A percentile compares a stretch with the other conserved stretches of the same genome.
Evolutionary conservation across 2,329 filamentous ascomycete species (phyloP).

Genomic region (Neonectria punicea): DNA sequence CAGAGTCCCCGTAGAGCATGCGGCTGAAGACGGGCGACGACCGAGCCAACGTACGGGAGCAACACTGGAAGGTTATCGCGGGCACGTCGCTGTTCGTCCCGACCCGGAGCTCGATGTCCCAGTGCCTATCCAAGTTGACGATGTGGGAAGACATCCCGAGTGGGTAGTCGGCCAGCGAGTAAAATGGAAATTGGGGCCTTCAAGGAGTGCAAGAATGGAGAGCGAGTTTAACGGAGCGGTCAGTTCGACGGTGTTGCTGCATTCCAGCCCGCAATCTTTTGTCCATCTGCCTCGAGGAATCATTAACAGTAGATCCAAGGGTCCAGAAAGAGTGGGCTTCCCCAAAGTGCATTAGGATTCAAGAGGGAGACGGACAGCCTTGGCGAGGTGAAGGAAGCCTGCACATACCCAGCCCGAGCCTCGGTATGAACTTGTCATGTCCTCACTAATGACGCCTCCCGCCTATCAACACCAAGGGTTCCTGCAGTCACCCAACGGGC

Average conservation of each 20-base stretch:
- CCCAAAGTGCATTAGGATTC: not conserved
- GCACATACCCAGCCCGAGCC: not conserved
- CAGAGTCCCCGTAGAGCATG: constrained; percentile 40
- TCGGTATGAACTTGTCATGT: not conserved
- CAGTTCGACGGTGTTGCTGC: not conserved
- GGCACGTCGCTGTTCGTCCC: not conserved
- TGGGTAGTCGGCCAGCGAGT: not conserved
- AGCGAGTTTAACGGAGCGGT: not conserved
- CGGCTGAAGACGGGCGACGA: constrained; percentile 38
- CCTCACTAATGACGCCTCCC: not conserved
- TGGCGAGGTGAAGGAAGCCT: not conserved
- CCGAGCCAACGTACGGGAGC: constrained; percentile 40
- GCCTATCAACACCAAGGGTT: not conserved
- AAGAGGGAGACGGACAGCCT: no score
- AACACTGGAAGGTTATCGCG: constrained; percentile 34
- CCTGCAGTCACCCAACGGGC: not conserved
- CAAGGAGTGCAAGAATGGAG: not conserved
- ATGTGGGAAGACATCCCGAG: constrained; percentile 8
- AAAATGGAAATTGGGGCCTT: not conserved
- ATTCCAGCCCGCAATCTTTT: not conserved
- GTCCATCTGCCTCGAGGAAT: not conserved
- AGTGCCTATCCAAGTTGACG: constrained; percentile 9
- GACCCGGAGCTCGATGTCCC: constrained; percentile 12
- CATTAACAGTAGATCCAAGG: not conserved
- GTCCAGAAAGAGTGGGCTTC: not conserved